A percentile compares a stretch with the other conserved stretches of the same genome.
These are phyloP conservation scores for Chrysoporthe puriensis DNA, from an alignment of 2,329 filamentous ascomycete species.

Conservation along the genomic window DNA sequence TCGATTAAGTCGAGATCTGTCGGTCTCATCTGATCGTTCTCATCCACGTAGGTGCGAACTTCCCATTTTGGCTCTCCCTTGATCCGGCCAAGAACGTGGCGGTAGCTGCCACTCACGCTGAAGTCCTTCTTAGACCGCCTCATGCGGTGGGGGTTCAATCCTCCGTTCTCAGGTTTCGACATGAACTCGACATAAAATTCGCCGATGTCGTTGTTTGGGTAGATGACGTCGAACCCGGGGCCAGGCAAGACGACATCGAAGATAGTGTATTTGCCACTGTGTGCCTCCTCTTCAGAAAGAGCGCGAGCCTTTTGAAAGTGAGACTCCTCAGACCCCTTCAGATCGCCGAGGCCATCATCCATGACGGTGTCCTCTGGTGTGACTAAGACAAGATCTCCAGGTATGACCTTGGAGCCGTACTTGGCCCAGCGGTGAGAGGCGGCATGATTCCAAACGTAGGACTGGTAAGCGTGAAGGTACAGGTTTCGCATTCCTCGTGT, in stretches of 20 bases:
- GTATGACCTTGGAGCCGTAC: constrained; percentile 73
- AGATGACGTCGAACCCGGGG: constrained; percentile 89
- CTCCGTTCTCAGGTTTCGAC: constrained; percentile 75
- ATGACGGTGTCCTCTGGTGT: constrained; percentile 66
- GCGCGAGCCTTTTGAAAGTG: constrained; percentile 64
- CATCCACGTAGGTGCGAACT: constrained; percentile 69
- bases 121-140: constrained; percentile 83
- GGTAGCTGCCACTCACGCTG: constrained; percentile 85
- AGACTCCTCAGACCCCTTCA: constrained; percentile 46
- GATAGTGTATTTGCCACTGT: constrained; percentile 75
- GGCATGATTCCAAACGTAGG: constrained; percentile 88
- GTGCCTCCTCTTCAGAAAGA: constrained; percentile 76
- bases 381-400: constrained; percentile 80
- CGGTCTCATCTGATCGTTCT: constrained; percentile 82
- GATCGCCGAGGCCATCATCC: constrained; percentile 33
- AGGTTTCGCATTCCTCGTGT: constrained; percentile 83
- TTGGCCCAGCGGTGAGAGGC: constrained; percentile 79
- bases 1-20: constrained; percentile 79
- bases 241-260: constrained; percentile 89
- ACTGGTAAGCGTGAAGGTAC: constrained; percentile 98
- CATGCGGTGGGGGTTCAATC: constrained; percentile 84
- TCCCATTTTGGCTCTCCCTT: constrained; percentile 67
- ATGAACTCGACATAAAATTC: constrained; percentile 86
- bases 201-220: constrained; percentile 83
- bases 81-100: constrained; percentile 79